A percentile compares a stretch with the other conserved stretches of the same genome.
phyloP scores from a whole-genome alignment of 495 filamentous ascomycete genomes.

The Filosporella fistucella region DNA sequence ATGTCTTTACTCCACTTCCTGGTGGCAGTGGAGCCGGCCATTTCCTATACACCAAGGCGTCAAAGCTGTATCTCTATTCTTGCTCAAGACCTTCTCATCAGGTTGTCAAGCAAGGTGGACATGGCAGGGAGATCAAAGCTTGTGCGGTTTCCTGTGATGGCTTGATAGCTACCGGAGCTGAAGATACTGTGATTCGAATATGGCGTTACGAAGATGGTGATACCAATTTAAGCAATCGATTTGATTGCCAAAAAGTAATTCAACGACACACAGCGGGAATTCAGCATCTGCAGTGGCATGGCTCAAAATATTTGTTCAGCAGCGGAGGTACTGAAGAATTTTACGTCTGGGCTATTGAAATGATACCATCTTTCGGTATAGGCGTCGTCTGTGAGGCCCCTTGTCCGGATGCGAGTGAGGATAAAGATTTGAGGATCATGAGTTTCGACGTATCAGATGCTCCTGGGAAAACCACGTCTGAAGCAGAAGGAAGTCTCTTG shows the following conservation, averaged over 20 bases:
- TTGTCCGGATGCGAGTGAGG: constrained; percentile 51
- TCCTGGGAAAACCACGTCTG: not conserved
- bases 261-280: constrained; percentile 77
- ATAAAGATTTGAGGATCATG: constrained; percentile 73
- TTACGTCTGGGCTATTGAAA: constrained; percentile 69
- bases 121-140: constrained; percentile 86
- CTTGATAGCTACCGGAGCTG: constrained; percentile 76
- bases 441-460: constrained; percentile 56
- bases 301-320: constrained; percentile 69
- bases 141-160: constrained; percentile 46
- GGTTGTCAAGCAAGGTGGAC: constrained; percentile 61
- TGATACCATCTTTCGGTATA: constrained; percentile 47
- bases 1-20: constrained; percentile 49
- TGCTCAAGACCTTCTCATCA: constrained; percentile 43
- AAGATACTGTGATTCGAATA: constrained; percentile 82
- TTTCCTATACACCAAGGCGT: constrained; percentile 53
- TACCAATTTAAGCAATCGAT: constrained; percentile 13
- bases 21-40: constrained; percentile 11
- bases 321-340: constrained; percentile 86
- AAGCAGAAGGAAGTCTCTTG: constrained; percentile 38
- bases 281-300: constrained; percentile 74
- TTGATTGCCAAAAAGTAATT: constrained; percentile 57
- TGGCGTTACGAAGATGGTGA: constrained; percentile 32
- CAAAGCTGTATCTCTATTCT: constrained; percentile 44
- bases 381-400: constrained; percentile 54